Evolutionary conservation across 805 yeast species (phyloP).

Genomic region (Torulaspora quercuum): DNA sequence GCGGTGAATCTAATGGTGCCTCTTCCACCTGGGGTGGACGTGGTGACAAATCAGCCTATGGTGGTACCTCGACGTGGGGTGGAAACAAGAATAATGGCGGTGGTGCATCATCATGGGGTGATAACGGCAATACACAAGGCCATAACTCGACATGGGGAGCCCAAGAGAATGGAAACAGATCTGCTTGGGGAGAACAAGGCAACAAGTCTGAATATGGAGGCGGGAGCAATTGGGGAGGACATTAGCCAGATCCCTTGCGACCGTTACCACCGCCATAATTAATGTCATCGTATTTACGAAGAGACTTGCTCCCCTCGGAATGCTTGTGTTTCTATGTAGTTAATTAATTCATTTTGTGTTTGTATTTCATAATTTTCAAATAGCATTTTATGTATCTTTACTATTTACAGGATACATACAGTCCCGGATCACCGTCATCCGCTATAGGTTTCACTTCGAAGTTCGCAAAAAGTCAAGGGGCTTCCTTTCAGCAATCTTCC

Average conservation of each 20-base stretch:
- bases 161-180: slow-evolving; percentile 32
- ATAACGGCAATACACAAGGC: slow-evolving; percentile 35
- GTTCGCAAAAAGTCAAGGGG: slow-evolving; percentile 49
- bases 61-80: slow-evolving; percentile 46
- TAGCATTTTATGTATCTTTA: background rate
- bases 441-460: slow-evolving; percentile 8
- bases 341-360: slow-evolving; percentile 7
- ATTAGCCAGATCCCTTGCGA: slow-evolving; percentile 7
- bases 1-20: slow-evolving; percentile 40
- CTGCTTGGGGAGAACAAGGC: slow-evolving; percentile 41
- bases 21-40: slow-evolving; percentile 47
- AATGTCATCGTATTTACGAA: too few species aligned
- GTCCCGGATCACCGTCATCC: too few species aligned
- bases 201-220: slow-evolving; percentile 30
- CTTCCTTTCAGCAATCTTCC: slow-evolving; percentile 61
- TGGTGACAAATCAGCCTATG: slow-evolving; percentile 39
- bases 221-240: slow-evolving; percentile 36
- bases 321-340: slow-evolving; percentile 2
- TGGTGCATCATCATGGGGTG: slow-evolving; percentile 44
- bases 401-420: slow-evolving; percentile 10
- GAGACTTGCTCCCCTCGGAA: too few species aligned
- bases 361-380: slow-evolving; percentile 4
- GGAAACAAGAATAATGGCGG: slow-evolving; percentile 32
- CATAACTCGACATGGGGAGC: slow-evolving; percentile 44
- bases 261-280: too few species aligned